These are phyloP conservation scores for Boletales sp. DNA, from an alignment of 768 basidiomycete genomes.

Conservation along the genomic window DNA sequence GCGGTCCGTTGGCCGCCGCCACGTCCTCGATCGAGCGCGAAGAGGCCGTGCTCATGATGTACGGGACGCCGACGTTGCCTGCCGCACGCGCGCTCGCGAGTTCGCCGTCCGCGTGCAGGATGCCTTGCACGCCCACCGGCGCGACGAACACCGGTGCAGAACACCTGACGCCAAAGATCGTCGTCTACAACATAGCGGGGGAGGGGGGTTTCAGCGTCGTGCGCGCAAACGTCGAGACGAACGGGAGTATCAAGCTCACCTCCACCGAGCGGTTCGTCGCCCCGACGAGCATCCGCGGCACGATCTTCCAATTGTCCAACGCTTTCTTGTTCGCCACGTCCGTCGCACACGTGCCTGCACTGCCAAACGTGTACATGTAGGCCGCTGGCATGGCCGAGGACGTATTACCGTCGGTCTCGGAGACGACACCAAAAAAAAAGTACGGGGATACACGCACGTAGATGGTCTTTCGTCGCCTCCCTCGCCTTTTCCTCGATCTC, in stretches of 20 bases:
- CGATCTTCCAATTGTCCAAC: conserved; percentile 64
- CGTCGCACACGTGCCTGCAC: conserved; percentile 69
- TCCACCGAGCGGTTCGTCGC: conserved; percentile 56
- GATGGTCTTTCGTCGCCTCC: conserved; percentile 56
- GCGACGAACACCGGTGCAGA: conserved; percentile 62
- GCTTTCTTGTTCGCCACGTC: conserved; percentile 62
- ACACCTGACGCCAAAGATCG: conserved; percentile 65
- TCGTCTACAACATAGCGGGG: conserved; percentile 45
- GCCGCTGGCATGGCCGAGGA: conserved; percentile 39
- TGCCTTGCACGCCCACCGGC: conserved; percentile 77
- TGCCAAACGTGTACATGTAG: conserved; percentile 75
- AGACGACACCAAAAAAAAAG: background rate
- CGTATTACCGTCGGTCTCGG: background rate
- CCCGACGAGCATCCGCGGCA: conserved; percentile 77
- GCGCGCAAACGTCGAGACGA: too few relatives aligned
- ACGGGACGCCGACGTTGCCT: conserved; percentile 57
- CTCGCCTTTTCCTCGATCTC: conserved; percentile 66
- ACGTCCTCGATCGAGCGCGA: conserved; percentile 73
- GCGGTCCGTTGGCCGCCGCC: conserved; percentile 61
- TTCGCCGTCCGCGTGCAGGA: conserved; percentile 70
- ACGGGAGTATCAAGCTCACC: too few relatives aligned
- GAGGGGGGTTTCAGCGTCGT: too few relatives aligned
- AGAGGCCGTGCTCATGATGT: conserved; percentile 74
- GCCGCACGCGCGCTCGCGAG: conserved; percentile 67
- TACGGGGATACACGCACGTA: too few relatives aligned